Conservation (phyloP, 2,329 filamentous ascomycete species). For the Diplocarpon mali region DNA sequence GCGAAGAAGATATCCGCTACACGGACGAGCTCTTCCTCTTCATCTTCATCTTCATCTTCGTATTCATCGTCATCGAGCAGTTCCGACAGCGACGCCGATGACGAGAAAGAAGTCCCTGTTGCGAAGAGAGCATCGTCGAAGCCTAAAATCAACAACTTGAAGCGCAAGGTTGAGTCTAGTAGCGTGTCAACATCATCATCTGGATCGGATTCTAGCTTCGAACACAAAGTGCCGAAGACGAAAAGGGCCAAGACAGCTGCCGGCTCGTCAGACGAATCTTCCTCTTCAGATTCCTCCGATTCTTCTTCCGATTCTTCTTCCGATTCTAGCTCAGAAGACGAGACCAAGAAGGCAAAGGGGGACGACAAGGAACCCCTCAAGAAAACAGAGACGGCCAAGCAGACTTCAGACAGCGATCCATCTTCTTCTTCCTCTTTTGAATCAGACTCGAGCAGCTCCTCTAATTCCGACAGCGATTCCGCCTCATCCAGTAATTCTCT, state of each 20-base stretch:
- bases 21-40: slow-evolving; percentile 27
- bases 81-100: slow-evolving; percentile 40
- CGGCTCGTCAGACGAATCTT: slow-evolving; percentile 14
- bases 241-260: slow-evolving; percentile 41
- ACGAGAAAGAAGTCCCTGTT: slow-evolving; percentile 32
- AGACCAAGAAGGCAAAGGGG: background rate
- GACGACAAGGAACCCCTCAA: background rate
- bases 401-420: slow-evolving; percentile 12
- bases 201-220: slow-evolving; percentile 34
- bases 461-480: slow-evolving; percentile 21
- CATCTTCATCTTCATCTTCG: slow-evolving; percentile 29
- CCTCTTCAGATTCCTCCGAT: slow-evolving; percentile 27
- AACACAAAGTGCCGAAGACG: slow-evolving; percentile 35
- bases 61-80: slow-evolving; percentile 30
- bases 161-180: slow-evolving; percentile 42
- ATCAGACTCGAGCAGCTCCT: slow-evolving; percentile 11
- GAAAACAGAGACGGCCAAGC: slow-evolving; percentile 8
- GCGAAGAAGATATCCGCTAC: slow-evolving; percentile 23
- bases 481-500: slow-evolving; percentile 22
- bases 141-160: slow-evolving; percentile 34
- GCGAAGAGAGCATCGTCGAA: slow-evolving; percentile 21
- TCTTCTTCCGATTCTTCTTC: slow-evolving; percentile 29
- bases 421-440: slow-evolving; percentile 22
- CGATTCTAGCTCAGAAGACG: slow-evolving; percentile 25
- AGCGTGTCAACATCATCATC: slow-evolving; percentile 29